Evolutionary conservation across 1,284 basidiomycete genomes (phyloP), one percentile per base, ranked within the genome.

Genomic region (Veloboletus limbatus): DNA sequence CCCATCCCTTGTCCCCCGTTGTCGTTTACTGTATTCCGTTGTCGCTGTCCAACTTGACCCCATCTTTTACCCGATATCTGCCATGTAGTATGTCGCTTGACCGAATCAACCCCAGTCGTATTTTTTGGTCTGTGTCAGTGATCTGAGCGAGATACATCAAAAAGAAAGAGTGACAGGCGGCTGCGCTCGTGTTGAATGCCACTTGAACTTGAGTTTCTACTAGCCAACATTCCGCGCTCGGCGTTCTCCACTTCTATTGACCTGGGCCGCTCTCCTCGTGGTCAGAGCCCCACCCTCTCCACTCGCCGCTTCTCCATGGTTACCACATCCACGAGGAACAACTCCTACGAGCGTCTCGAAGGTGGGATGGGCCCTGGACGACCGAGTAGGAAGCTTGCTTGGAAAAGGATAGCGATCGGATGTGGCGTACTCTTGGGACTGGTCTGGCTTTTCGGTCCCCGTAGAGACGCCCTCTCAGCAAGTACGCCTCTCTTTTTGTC

Each of bases 331-430:
- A 72, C 79, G 3, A 66, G 75, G 27, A 77, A 66, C 54, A 69
- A 65, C 54, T 74, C 75, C 59, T 86, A 84, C 60, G 82, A 85
- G 45, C 74, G 81, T 30, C 71, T 86, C 30, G 83, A 86, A 60
- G 54, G 74, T 33, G 83, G 82, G 10, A 72, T 80, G 64, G 79
- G 78, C 8, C 71, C 75, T 6, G 62, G 65, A 48, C 69, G 72
- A 17, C 48, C 57, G 22, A 51, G 57, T 31, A 65, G 59, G 44
- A 68, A 59, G 49, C 69, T 76, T 40, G 67, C 67, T n/a, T 88
- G 85, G 86, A 86, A 80, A 66, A 84, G 79, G 67, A 74, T 85
- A 45, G 78, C 75, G 2, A 63, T 86, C 10, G 80, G 71, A 3
- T 80, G 77, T 40, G 71, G 62, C 3, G 62, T 79, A 0, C 60